Base-by-base conservation (phyloP, 331 rosid species). In the Dryas integrifolia region DNA sequence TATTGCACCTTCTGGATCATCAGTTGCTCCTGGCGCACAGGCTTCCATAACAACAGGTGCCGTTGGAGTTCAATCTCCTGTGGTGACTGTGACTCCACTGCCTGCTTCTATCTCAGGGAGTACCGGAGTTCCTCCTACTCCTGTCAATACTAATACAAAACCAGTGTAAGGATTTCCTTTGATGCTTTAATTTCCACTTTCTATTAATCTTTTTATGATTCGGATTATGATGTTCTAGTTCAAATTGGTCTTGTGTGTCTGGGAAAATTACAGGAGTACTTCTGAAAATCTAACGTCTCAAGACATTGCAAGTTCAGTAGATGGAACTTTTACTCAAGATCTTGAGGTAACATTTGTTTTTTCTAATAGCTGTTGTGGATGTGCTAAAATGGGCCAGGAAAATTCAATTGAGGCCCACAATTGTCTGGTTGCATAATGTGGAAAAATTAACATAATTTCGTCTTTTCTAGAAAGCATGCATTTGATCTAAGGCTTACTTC, bases 321-420 rank as follows among this genome's bases (percentile, higher is more conserved):
- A 83, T 78, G 96, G 89, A 77, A 78, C 90, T 79, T 82, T 91
- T 64, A 72, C 64, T 50, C 88, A 87, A 79, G 92, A 90, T 82
- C 69, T 87, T 43, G 98, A 92, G 99, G 99, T 95, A 80, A n/a
- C 71, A 43, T 71, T 61, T 15, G 9, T 74, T 66, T 45, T n/a
- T 35, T 30, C 35, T 51, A 47, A 58, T 63, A 18, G 72, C 13
- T 8, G 8, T 48, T 48, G 46, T 5, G 30, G 6, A 64, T 59
- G 69, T 44, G 35, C 44, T 49, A 47, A 69, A 69, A 11, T 55
- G 67, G 58, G 55, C 26, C 45, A 30, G 3, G 64, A 30, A 48
- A 40, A 62, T 69, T 76, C 60, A 53, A 15, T 26, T 80, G 48
- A 44, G 43, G 39, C 49, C 47, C 43, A 55, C 51, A 52, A 43